Evolutionary conservation across 2,329 filamentous ascomycete genomes (phyloP).

Genomic region (Capronia americana): DNA sequence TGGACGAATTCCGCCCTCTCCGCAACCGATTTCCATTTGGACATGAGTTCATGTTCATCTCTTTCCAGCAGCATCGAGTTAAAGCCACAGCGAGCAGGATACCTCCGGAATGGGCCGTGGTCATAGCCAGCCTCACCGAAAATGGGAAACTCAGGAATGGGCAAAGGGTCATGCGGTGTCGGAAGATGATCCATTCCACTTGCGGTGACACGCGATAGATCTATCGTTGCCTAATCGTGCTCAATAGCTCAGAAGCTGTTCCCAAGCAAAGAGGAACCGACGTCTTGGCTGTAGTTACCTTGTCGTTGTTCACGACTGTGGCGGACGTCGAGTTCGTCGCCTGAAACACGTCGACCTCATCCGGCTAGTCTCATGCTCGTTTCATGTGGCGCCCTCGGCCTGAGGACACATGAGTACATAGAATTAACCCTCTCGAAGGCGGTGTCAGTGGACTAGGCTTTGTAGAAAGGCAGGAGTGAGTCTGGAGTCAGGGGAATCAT

Average conservation of each 20-base stretch:
- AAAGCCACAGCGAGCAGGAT: background rate
- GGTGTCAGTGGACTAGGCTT: background rate
- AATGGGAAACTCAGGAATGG: background rate
- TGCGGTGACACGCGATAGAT: background rate
- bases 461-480: background rate
- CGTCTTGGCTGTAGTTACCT: background rate
- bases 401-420: background rate
- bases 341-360: background rate
- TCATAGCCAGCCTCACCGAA: slow-evolving; percentile 3
- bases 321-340: background rate
- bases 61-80: background rate
- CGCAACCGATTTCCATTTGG: background rate
- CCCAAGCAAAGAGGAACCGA: background rate
- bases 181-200: slow-evolving; percentile 1
- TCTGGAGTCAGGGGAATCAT: background rate
- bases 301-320: background rate
- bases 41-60: background rate
- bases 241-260: background rate
- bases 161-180: background rate
- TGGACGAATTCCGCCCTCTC: background rate
- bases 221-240: background rate
- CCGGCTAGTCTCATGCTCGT: no score
- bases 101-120: background rate
- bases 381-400: no score
- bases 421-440: background rate